Evolutionary conservation across 2,329 filamentous ascomycete genomes (phyloP).

Genomic region (Bipolaris victoriae): DNA sequence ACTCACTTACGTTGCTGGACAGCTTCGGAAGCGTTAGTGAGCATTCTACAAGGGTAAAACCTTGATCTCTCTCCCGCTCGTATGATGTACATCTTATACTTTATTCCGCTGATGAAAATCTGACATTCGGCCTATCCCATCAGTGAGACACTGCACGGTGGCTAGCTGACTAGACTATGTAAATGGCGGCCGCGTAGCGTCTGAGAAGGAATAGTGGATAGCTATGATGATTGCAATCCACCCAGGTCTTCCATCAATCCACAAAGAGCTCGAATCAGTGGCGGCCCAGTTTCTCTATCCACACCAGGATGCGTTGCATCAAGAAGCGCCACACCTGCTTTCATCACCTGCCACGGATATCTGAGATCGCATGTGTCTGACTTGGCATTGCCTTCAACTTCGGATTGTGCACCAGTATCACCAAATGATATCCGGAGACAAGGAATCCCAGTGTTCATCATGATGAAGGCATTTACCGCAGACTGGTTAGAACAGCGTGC

Average conservation of each 20-base stretch:
- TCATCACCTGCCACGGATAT: slow-evolving; percentile 26
- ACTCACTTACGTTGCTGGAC: no score
- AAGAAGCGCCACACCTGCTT: slow-evolving; percentile 23
- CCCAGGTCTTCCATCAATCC: slow-evolving; percentile 15
- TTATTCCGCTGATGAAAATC: no score
- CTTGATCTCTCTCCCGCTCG: no score
- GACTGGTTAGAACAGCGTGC: slow-evolving; percentile 9
- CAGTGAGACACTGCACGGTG: no score
- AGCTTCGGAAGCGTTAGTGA: no score
- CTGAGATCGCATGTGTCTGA: slow-evolving; percentile 19
- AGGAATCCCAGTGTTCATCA: slow-evolving; percentile 14
- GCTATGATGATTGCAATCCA: neutral
- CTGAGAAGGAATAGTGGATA: no score
- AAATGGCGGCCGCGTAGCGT: no score
- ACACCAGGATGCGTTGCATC: slow-evolving; percentile 26
- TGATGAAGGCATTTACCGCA: slow-evolving; percentile 19
- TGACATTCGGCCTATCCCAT: no score
- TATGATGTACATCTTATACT: no score
- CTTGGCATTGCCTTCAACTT: neutral
- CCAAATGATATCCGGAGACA: slow-evolving; percentile 16
- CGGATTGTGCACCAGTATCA: neutral
- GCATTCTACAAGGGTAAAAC: no score
- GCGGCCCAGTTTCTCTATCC: slow-evolving; percentile 23
- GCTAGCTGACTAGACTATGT: no score
- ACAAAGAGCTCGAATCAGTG: slow-evolving; percentile 26